These are phyloP conservation scores for Botrytis medusae DNA, from an alignment of 2,329 filamentous ascomycete genomes.

Conservation along the genomic window DNA sequence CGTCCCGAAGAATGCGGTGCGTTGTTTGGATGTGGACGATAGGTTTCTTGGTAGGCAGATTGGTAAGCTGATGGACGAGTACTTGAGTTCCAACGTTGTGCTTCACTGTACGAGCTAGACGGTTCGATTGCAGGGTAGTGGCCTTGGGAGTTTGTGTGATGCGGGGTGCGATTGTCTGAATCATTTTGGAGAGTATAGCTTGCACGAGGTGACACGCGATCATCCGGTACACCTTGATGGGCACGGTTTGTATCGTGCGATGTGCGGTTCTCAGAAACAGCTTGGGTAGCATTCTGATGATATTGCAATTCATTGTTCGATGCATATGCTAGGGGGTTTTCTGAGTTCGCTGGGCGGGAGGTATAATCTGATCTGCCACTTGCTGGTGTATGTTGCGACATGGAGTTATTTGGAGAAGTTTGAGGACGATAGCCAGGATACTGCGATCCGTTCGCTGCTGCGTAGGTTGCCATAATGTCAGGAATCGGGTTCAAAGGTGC, in stretches of 20 bases:
- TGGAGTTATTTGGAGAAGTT: background rate
- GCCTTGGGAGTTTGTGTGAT: background rate
- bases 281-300: background rate
- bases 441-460: background rate
- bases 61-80: background rate
- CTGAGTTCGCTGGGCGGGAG: background rate
- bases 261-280: background rate
- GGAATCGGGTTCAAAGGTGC: background rate
- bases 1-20: background rate
- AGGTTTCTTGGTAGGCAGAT: background rate
- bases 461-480: background rate
- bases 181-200: background rate
- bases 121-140: background rate
- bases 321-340: background rate
- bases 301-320: background rate
- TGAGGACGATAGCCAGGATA: background rate
- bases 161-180: background rate
- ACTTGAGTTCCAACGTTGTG: background rate
- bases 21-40: background rate
- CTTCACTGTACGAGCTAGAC: background rate
- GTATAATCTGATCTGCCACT: background rate
- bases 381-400: background rate
- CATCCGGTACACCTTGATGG: background rate
- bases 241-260: background rate
- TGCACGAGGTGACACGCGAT: background rate